phyloP scores from a whole-genome alignment of 1,139 yeast species.

The Kodamaea anthophila region DNA sequence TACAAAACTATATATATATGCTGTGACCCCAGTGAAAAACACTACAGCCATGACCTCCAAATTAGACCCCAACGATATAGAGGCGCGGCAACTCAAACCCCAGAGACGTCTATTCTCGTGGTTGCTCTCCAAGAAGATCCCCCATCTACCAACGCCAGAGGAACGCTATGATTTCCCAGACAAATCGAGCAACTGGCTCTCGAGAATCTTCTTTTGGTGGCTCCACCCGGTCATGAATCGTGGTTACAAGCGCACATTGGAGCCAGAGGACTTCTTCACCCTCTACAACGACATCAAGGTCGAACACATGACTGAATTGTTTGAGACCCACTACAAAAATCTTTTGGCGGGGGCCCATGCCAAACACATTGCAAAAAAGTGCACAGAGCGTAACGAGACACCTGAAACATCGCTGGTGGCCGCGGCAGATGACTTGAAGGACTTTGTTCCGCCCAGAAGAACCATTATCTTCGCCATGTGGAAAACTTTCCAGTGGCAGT shows the following conservation, averaged over 20 bases:
- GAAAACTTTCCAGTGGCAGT: conserved; percentile 24
- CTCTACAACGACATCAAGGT: conserved; percentile 34
- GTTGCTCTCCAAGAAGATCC: conserved; percentile 28
- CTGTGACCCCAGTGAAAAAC: too few species aligned
- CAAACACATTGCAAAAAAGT: conserved; percentile 17
- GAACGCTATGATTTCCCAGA: conserved; percentile 38
- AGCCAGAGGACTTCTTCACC: conserved; percentile 38
- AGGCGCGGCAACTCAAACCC: conserved; percentile 8
- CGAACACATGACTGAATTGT: conserved; percentile 28
- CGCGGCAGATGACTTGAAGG: conserved; percentile 21
- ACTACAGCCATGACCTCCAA: too few species aligned
- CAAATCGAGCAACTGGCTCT: conserved; percentile 26
- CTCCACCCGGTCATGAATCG: conserved; percentile 38
- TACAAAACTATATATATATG: too few species aligned
- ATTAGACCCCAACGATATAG: too few species aligned
- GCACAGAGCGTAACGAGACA: conserved; percentile 22
- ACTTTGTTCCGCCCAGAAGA: conserved; percentile 13
- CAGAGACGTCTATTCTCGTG: conserved; percentile 29
- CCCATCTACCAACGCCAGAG: conserved; percentile 32
- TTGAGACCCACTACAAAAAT: conserved; percentile 19
- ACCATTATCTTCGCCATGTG: conserved; percentile 18
- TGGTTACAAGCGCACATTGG: conserved; percentile 49
- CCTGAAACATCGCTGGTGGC: conserved; percentile 13
- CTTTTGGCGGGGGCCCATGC: conserved; percentile 16
- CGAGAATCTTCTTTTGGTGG: conserved; percentile 47